Base-by-base conservation (phyloP, 306 rosid genomes). In the Sicyos edulis region DNA sequence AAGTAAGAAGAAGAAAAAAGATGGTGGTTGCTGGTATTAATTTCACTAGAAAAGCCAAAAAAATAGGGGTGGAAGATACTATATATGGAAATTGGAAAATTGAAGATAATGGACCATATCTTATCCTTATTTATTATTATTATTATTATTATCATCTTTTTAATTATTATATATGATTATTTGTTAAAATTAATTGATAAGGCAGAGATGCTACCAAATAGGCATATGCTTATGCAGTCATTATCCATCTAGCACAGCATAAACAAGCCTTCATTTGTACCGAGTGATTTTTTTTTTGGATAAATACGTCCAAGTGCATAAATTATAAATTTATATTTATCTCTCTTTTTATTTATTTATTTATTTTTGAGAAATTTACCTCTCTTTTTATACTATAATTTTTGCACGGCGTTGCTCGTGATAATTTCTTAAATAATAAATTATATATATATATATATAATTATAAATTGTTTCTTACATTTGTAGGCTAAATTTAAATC, bases 101-200 rank as follows among this genome's bases (percentile, higher is more conserved):
- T 63, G 32, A 54, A 65, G 71, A 65, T 65, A 65, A 65, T 65
- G 71, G 71, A 65, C n/a, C 54, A 42, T 65, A 65, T 65, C 71
- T 65, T 65, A 42, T 65, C 54, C 37, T 65, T 65, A 17, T 37
- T 42, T 42, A 10, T 40, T 4, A 21, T 10, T 21, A 15, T 42
- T 42, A 10, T 40, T 4, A 21, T 10, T 21, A 15, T 29, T 7
- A 15, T 32, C 5, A 37, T 37, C 19, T 53, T n/a, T 53, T 53
- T 17, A 53, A 16, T 53, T 44, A 44, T 44, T 44, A 44, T 44
- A 44, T 37, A 44, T 44, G 2, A 7, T 7, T 44, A 37, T 44
- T 7, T 44, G 8, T 44, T 0, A 7, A 10, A 47, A 15, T 24
- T 11, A 11, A 62, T 61, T 61, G 26, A 63, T 40, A 9, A 40